A percentile compares a stretch with the other conserved stretches of the same genome.
phyloP scores from a whole-genome alignment of 202 grass and related monocot genomes.

The Panicum hallii region DNA sequence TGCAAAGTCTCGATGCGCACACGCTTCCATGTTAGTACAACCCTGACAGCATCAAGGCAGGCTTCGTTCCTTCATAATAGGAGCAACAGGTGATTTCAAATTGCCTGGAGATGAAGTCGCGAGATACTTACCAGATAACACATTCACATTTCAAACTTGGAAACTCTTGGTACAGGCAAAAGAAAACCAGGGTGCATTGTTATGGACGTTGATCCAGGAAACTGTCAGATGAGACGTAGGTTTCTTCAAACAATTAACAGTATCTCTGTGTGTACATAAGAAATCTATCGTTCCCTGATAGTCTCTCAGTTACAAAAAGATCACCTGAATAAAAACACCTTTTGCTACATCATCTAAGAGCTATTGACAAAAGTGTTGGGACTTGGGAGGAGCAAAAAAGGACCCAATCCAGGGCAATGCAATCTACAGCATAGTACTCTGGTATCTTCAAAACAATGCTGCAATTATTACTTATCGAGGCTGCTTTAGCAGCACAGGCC shows the following conservation, averaged over 20 bases:
- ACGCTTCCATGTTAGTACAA: background rate
- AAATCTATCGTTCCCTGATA: background rate
- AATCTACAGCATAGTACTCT: constrained; percentile 31
- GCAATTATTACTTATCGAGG: constrained; percentile 53
- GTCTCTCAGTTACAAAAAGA: constrained; percentile 41
- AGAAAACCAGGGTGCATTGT: background rate
- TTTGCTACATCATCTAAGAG: constrained; percentile 52
- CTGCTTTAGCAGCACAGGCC: constrained; percentile 41
- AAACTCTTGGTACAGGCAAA: background rate
- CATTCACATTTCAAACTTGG: background rate
- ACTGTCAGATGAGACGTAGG: background rate
- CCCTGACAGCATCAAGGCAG: background rate
- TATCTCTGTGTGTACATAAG: constrained; percentile 39
- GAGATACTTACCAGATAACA: background rate
- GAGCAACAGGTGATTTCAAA: background rate
- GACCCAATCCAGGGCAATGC: constrained; percentile 28
- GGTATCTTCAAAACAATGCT: constrained; percentile 43
- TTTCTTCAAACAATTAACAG: constrained; percentile 15
- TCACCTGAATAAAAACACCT: constrained; percentile 17
- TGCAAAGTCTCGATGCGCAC: background rate
- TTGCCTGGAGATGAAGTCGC: background rate
- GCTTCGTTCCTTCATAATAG: background rate
- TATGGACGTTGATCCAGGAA: background rate
- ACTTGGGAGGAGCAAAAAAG: constrained; percentile 12
- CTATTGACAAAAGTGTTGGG: constrained; percentile 42